Conservation (phyloP, 306 rosid species). For the Trichosanthes truncata region DNA sequence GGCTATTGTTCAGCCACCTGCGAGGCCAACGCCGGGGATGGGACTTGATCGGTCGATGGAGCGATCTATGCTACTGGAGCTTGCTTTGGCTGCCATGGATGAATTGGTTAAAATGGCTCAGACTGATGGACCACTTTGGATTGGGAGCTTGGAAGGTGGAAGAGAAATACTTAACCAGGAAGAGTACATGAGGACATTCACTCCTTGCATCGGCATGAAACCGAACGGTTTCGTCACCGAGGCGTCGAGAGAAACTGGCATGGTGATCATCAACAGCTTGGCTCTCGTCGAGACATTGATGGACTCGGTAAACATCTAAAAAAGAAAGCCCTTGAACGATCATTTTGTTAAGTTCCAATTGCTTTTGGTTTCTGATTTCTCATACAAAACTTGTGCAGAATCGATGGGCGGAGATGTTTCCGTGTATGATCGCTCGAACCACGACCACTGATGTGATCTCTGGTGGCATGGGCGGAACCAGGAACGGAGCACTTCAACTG, state of each 20-base stretch:
- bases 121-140: slow-evolving; percentile 77
- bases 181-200: slow-evolving; percentile 54
- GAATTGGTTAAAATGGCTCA: slow-evolving; percentile 87
- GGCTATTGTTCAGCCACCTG: slow-evolving; percentile 22
- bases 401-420: slow-evolving; percentile 97
- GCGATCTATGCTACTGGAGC: slow-evolving; percentile 81
- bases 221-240: slow-evolving; percentile 73
- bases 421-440: slow-evolving; percentile 70
- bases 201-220: slow-evolving; percentile 79
- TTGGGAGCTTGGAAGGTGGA: slow-evolving; percentile 61
- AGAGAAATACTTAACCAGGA: slow-evolving; percentile 70
- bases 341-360: not conserved
- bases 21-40: slow-evolving; percentile 20
- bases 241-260: slow-evolving; percentile 73
- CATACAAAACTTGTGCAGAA: slow-evolving; percentile 25
- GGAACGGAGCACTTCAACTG: slow-evolving; percentile 86
- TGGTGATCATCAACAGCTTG: slow-evolving; percentile 81
- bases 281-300: slow-evolving; percentile 86
- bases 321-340: not conserved
- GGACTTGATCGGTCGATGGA: slow-evolving; percentile 54
- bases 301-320: slow-evolving; percentile 52
- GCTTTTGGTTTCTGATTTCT: not conserved
- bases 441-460: slow-evolving; percentile 68
- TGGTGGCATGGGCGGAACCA: slow-evolving; percentile 71
- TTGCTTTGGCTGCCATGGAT: slow-evolving; percentile 91